Base-by-base conservation (phyloP, 73 alveolate species). In the Paramecium tetraurelia region DNA sequence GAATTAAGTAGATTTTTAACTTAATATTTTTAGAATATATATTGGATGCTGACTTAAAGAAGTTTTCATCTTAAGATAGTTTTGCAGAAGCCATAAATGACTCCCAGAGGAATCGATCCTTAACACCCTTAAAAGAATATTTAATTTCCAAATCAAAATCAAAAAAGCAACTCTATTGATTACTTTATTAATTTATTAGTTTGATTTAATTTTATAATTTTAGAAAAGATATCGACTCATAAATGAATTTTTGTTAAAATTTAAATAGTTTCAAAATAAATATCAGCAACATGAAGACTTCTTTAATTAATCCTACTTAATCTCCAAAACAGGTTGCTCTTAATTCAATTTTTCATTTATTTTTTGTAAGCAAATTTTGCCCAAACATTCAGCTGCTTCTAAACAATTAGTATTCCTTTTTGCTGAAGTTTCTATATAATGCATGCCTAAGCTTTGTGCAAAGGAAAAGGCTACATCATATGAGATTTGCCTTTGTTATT, bases 341-440 rank as follows among this genome's bases (percentile, higher is more conserved):
- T 48, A 16, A 48, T 48, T 48, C 59, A 12, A 2, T 5, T 48
- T 48, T 48, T 48, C 59, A 48, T 14, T 48, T 48, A 48, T 48
- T 14, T 14, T 12, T 48, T 48, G 6, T 14, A 48, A n/a, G 8
- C 59, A 48, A 0, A 48, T 48, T 48, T 48, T 48, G n/a, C 59
- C 59, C 59, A 48, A 3, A 12, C 22, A 21, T 14, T 59, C 77
- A 21, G 77, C 77, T n/a, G 57, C 86, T 35, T 31, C 48, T 70
- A 36, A 33, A 11, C 86, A 72, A 35, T 72, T 72, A 4, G 29
- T 36, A 72, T 20, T 40, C 86, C 18, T 72, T 43, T 90, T 90
- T 16, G 95, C 95, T 40, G 93, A 90, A 1, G 86, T 76, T 69
- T 90, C 95, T 8, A 90, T 24, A 57, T 29, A 90, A 33, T 24